phyloP scores from a whole-genome alignment of 1,139 yeast genomes.

The Sugiyamaella pinicola region DNA sequence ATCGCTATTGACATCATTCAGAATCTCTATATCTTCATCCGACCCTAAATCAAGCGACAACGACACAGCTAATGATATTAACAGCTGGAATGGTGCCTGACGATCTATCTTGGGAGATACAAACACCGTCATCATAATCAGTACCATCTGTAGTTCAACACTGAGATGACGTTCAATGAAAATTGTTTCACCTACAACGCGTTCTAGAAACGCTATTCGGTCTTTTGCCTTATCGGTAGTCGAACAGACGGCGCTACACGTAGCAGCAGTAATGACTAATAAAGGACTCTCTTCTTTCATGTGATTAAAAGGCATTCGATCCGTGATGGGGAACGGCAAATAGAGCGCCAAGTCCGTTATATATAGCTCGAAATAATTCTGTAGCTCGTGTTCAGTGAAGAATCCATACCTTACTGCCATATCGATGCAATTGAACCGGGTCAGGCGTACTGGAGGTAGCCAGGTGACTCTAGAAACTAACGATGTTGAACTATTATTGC shows the following conservation, averaged over 20 bases:
- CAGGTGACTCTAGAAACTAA: conserved; percentile 26
- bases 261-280: conserved; percentile 50
- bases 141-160: conserved; percentile 48
- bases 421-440: conserved; percentile 47
- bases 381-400: conserved; percentile 39
- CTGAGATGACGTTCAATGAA: conserved; percentile 51
- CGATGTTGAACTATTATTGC: not conserved
- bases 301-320: conserved; percentile 45
- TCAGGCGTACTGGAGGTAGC: conserved; percentile 47
- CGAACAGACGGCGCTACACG: conserved; percentile 53
- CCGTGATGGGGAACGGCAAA: conserved; percentile 54
- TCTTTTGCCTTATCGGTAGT: conserved; percentile 45
- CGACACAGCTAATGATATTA: conserved; percentile 51
- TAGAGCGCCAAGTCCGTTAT: conserved; percentile 47
- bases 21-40: conserved; percentile 29
- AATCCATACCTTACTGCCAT: conserved; percentile 46
- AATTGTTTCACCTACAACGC: conserved; percentile 50
- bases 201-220: conserved; percentile 51
- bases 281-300: conserved; percentile 50
- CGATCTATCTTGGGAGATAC: conserved; percentile 48
- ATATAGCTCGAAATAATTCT: conserved; percentile 45
- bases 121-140: conserved; percentile 50
- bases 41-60: conserved; percentile 54
- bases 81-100: conserved; percentile 55
- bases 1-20: conserved; percentile 14